A percentile compares a stretch with the other conserved stretches of the same genome.
Conservation (phyloP, 2,329 filamentous ascomycete genomes). For the Taxawa tesnikishii region DNA sequence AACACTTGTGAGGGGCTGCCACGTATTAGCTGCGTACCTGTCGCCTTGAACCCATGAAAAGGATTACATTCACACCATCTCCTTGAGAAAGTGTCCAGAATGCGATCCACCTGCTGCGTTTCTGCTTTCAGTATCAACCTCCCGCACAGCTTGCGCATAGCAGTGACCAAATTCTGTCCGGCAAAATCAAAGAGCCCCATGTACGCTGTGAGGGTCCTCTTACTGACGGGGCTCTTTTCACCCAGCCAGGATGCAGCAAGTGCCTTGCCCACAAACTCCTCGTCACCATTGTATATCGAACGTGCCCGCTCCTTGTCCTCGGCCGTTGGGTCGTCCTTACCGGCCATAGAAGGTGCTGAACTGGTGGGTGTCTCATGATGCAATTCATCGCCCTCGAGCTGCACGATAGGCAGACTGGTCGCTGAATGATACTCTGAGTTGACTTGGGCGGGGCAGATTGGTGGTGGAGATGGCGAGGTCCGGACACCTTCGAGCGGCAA, state of each 20-base stretch:
- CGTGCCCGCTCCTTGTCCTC: constrained; percentile 68
- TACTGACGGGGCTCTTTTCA: constrained; percentile 45
- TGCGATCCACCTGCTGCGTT: constrained; percentile 92
- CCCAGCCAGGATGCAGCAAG: constrained; percentile 84
- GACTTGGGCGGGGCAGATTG: not conserved
- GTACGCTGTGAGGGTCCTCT: constrained; percentile 57
- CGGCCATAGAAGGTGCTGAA: constrained; percentile 6
- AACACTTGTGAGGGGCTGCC: not conserved
- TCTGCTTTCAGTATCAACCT: constrained; percentile 78
- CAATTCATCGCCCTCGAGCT: constrained; percentile 34
- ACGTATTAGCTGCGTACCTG: constrained; percentile 60
- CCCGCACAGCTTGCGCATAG: constrained; percentile 69
- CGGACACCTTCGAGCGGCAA: constrained; percentile 26
- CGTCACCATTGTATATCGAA: constrained; percentile 73
- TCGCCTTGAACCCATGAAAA: constrained; percentile 82
- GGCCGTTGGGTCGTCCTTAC: constrained; percentile 36
- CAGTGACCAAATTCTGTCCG: constrained; percentile 64
- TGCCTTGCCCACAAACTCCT: constrained; percentile 66
- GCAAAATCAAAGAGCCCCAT: constrained; percentile 87
- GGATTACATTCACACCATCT: constrained; percentile 92
- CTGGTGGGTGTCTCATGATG: constrained; percentile 5
- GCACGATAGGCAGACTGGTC: constrained; percentile 18
- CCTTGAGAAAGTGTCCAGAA: constrained; percentile 76
- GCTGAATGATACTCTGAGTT: not conserved
- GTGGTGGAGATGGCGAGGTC: constrained; percentile 12